Base-by-base conservation (phyloP, 345 rosid species). In the Eucalyptus tenuipes region DNA sequence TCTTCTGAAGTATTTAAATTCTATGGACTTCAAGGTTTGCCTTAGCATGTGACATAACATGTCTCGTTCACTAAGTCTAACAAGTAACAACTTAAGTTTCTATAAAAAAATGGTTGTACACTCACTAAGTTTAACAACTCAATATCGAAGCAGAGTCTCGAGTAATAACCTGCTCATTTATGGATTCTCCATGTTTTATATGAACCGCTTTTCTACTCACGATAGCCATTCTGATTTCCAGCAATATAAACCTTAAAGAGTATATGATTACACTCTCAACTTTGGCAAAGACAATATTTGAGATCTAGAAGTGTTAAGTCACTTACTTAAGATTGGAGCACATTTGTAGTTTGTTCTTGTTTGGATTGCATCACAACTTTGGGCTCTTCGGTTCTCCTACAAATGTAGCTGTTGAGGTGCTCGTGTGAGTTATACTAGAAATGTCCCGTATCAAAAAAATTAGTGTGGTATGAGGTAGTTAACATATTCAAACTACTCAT, bases 401-500 rank as follows among this genome's bases (percentile, higher is more conserved):
- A 12, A 7, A 27, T 59, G 31, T 27, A 59, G 68, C 8, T 27
- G 12, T 59, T 59, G 16, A 59, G 68, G 6, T 59, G 8, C 33
- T 27, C 0, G 1, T 12, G 31, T 59, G 68, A 6, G 7, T 59
- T 11, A 12, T 27, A 15, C 16, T 27, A 59, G 1, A 59, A 59
- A 59, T 6, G 10, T 52, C 24, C 10, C 57, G 18, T 52, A 52
- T 52, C 24, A 52, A 52, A 22, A 18, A 52, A 52, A 52, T 52
- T 52, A 18, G 10, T 52, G 10, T 0, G 2, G 10, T 52, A 18
- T 18, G 57, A 52, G 57, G 57, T 52, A 18, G 24, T 52, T 52
- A 52, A 52, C 10, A 52, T 52, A 52, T 52, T 52, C 2, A 52
- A 52, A 3, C 0, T 52, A 10, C 57, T 18, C 8, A 52, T 52